Evolutionary conservation across 805 yeast species (phyloP).

Genomic region (Debaryomyces maramus): DNA sequence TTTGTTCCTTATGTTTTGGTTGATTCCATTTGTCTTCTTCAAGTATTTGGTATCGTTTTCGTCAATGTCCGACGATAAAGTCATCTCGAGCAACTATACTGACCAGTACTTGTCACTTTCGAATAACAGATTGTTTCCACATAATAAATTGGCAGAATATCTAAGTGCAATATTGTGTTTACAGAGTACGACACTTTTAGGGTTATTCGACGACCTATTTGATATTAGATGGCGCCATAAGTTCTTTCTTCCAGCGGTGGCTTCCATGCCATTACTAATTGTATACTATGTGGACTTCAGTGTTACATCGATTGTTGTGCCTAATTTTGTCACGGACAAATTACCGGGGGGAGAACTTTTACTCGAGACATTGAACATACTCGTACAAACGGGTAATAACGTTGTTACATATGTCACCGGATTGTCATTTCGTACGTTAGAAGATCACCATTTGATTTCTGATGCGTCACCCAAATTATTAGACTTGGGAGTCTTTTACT

Average conservation of each 20-base stretch:
- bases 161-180: conserved; percentile 81
- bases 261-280: conserved; percentile 84
- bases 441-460: conserved; percentile 36
- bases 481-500: conserved; percentile 79
- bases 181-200: conserved; percentile 80
- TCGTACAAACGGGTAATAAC: conserved; percentile 31
- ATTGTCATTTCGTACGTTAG: conserved; percentile 37
- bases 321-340: conserved; percentile 55
- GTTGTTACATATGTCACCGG: conserved; percentile 35
- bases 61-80: conserved; percentile 35
- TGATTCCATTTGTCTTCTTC: conserved; percentile 86
- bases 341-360: conserved; percentile 26
- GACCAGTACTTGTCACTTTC: conserved; percentile 34
- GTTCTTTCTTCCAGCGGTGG: conserved; percentile 92
- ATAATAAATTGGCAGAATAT: conserved; percentile 79
- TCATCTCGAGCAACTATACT: conserved; percentile 31
- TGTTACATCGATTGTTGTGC: conserved; percentile 82
- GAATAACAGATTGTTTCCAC: conserved; percentile 59
- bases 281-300: conserved; percentile 95
- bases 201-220: conserved; percentile 90
- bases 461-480: conserved; percentile 47
- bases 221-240: conserved; percentile 98
- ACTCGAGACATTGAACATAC: conserved; percentile 18
- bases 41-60: conserved; percentile 60
- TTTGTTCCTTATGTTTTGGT: conserved; percentile 74